Conservation (phyloP, 306 rosid genomes). For the Dryas drummondii region DNA sequence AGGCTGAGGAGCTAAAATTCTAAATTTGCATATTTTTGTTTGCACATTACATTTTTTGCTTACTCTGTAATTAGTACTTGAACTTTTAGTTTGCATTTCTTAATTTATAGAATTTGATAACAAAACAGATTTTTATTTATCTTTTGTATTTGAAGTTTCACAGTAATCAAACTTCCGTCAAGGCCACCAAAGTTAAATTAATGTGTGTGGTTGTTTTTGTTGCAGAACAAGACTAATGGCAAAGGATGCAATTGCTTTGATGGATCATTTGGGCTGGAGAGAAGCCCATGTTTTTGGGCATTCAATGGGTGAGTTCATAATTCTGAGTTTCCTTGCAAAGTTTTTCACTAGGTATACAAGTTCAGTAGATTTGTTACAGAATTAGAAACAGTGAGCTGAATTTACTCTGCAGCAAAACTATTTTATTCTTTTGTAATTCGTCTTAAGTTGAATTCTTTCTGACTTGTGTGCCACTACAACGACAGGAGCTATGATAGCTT, state of each 20-base stretch:
- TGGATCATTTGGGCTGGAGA: conserved; percentile 92
- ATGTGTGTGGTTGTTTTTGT: conserved; percentile 18
- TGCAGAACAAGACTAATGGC: conserved; percentile 93
- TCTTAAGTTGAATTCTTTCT: not conserved
- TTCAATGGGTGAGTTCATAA: conserved; percentile 77
- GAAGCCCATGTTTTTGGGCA: conserved; percentile 93
- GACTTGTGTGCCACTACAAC: not conserved
- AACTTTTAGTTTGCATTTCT: not conserved
- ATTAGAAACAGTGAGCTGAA: conserved; percentile 2
- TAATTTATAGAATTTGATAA: not conserved
- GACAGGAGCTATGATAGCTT: conserved; percentile 92
- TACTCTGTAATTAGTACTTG: too few species aligned
- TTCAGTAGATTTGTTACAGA: not conserved
- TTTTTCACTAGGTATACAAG: not conserved
- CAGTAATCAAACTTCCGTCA: too few species aligned
- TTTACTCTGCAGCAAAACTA: not conserved
- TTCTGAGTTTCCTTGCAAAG: not conserved
- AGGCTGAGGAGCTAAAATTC: too few species aligned
- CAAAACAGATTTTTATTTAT: not conserved
- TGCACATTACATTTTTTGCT: too few species aligned
- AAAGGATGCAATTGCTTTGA: conserved; percentile 73
- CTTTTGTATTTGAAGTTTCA: not conserved
- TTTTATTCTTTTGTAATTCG: not conserved
- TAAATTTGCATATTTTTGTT: too few species aligned
- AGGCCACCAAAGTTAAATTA: not conserved